phyloP scores from a whole-genome alignment of 345 rosid genomes.

The Microcos paniculata region DNA sequence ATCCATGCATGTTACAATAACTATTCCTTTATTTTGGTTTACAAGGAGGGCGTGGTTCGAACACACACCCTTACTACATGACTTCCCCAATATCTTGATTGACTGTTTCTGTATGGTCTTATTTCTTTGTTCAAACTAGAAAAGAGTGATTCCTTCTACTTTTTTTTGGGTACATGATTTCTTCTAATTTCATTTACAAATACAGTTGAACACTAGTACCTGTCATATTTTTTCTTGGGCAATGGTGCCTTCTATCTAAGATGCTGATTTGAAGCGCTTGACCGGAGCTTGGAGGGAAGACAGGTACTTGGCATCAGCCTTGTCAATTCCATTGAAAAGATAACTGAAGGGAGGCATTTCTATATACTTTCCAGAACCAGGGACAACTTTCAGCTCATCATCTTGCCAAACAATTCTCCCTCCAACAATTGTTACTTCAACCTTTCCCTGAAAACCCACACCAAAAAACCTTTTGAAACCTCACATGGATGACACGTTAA shows the following conservation, averaged over 20 bases:
- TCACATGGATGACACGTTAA: background rate
- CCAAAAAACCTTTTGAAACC: background rate
- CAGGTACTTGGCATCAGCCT: conserved; percentile 68
- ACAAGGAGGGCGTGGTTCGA: too few relatives aligned
- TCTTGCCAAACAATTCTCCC: conserved; percentile 89
- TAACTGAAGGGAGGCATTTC: conserved; percentile 73
- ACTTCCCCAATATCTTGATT: too few relatives aligned
- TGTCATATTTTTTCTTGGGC: background rate
- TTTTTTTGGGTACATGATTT: too few relatives aligned
- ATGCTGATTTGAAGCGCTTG: conserved; percentile 46
- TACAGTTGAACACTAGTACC: background rate
- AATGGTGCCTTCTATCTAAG: conserved; percentile 16
- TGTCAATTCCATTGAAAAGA: conserved; percentile 79
- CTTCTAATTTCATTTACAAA: background rate
- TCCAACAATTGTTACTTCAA: conserved; percentile 90
- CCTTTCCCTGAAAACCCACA: conserved; percentile 62
- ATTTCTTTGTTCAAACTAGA: background rate
- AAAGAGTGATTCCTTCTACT: background rate
- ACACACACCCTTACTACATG: too few relatives aligned
- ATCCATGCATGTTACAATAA: background rate
- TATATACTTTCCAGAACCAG: conserved; percentile 74
- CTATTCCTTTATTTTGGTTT: too few relatives aligned
- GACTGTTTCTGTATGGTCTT: background rate
- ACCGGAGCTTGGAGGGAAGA: conserved; percentile 84
- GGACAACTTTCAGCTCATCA: conserved; percentile 63